Evolutionary conservation across 192 early-diverging fungal genomes (phyloP).

Genomic region (Gamsiella multidivaricata): DNA sequence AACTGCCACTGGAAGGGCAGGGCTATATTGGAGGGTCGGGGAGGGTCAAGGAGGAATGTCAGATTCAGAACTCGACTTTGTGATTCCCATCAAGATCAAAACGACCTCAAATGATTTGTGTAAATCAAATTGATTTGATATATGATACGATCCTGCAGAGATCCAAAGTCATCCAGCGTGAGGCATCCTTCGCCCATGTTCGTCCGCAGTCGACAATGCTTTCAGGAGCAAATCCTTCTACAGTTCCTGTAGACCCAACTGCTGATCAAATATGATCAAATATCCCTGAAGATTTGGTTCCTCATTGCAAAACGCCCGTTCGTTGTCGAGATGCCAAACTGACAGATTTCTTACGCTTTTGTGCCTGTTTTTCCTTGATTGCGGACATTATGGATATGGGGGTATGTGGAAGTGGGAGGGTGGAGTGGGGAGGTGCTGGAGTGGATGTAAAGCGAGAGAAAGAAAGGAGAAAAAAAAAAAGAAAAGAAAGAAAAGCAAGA

Average conservation of each 20-base stretch:
- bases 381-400: slow-evolving; percentile 21
- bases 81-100: not conserved
- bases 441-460: slow-evolving; percentile 2
- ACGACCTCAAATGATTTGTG: too few relatives aligned
- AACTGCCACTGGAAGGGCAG: slow-evolving; percentile 87
- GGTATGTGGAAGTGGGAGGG: not conserved
- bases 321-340: too few relatives aligned
- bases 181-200: too few relatives aligned
- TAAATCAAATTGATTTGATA: too few relatives aligned
- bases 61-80: not conserved
- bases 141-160: too few relatives aligned
- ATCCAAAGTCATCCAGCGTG: too few relatives aligned
- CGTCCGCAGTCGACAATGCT: too few relatives aligned
- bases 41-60: not conserved
- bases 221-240: too few relatives aligned
- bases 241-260: too few relatives aligned
- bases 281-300: too few relatives aligned
- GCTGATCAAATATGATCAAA: not conserved
- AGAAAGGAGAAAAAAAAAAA: slow-evolving; percentile 6
- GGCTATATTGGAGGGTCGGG: slow-evolving; percentile 35
- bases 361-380: slow-evolving; percentile 28
- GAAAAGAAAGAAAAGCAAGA: not conserved
- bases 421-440: slow-evolving; percentile 2
- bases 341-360: slow-evolving; percentile 45
- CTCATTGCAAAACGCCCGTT: too few relatives aligned